phyloP scores from a whole-genome alignment of 306 rosid species.

The Castanea crenata region DNA sequence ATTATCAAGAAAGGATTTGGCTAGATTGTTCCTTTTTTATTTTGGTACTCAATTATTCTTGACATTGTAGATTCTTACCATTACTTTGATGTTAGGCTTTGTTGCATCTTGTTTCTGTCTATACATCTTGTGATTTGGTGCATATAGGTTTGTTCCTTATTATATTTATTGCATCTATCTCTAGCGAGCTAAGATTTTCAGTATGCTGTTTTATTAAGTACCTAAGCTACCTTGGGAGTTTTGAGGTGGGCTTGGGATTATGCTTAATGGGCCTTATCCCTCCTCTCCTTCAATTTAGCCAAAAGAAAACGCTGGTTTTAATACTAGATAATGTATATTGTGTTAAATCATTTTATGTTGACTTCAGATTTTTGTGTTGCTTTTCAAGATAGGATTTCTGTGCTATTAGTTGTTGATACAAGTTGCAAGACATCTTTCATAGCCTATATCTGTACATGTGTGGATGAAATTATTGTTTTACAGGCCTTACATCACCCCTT shows the following conservation, averaged over 20 bases:
- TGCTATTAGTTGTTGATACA: slow-evolving; percentile 4
- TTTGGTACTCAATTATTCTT: neutral
- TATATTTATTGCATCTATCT: too few species aligned
- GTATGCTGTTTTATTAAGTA: too few species aligned
- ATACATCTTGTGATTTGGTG: neutral
- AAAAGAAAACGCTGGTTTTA: too few species aligned
- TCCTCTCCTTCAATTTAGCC: too few species aligned
- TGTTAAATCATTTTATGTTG: too few species aligned
- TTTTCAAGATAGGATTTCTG: neutral
- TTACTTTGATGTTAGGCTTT: neutral
- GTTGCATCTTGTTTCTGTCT: neutral
- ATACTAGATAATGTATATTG: too few species aligned
- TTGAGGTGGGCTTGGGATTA: too few species aligned
- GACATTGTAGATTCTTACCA: neutral
- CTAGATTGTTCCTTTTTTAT: neutral
- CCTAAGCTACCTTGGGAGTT: too few species aligned
- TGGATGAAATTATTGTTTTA: slow-evolving; percentile 9
- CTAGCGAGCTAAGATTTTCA: too few species aligned
- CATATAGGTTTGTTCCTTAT: neutral
- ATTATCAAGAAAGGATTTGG: too few species aligned
- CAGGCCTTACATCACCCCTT: slow-evolving; percentile 98
- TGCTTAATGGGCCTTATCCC: too few species aligned
- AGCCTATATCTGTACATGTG: neutral
- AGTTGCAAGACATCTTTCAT: slow-evolving; percentile 1
- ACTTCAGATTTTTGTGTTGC: neutral